Percentiles rank a stretch among this genome's conserved stretches.
Conservation (phyloP, 257 asterid genomes). For the Solanum chmielewskii region DNA sequence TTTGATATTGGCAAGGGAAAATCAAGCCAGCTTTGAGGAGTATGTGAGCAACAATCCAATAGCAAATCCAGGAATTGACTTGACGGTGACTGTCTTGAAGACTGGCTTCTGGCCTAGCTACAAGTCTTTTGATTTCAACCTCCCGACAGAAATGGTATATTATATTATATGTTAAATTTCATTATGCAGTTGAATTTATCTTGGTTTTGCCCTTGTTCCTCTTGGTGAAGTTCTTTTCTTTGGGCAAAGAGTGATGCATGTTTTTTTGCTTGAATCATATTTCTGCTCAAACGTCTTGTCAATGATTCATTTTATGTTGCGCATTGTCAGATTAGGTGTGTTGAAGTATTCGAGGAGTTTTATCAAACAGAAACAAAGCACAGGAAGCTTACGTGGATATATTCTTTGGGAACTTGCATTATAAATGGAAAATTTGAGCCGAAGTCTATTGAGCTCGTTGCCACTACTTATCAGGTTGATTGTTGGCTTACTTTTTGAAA, state of each 20-base stretch:
- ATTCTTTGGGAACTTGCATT: slow-evolving; percentile 93
- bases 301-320: background rate
- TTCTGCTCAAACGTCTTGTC: background rate
- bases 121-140: slow-evolving; percentile 90
- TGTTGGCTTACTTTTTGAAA: background rate
- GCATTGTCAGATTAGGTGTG: slow-evolving; percentile 62
- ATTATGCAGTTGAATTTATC: background rate
- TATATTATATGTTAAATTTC: background rate
- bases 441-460: slow-evolving; percentile 75
- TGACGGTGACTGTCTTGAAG: slow-evolving; percentile 91
- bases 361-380: slow-evolving; percentile 97
- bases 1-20: slow-evolving; percentile 92
- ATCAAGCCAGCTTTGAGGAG: slow-evolving; percentile 80
- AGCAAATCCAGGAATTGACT: slow-evolving; percentile 87
- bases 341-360: slow-evolving; percentile 88
- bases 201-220: background rate
- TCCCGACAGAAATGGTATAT: slow-evolving; percentile 87
- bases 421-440: slow-evolving; percentile 82
- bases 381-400: slow-evolving; percentile 87
- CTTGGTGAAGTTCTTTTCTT: background rate
- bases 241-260: background rate
- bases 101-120: slow-evolving; percentile 99
- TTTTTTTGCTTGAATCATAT: background rate
- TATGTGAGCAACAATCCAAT: slow-evolving; percentile 48
- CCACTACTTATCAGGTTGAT: slow-evolving; percentile 90